Evolutionary conservation across 2,329 filamentous ascomycete species (phyloP).

Genomic region (Fusarium nodosum): DNA sequence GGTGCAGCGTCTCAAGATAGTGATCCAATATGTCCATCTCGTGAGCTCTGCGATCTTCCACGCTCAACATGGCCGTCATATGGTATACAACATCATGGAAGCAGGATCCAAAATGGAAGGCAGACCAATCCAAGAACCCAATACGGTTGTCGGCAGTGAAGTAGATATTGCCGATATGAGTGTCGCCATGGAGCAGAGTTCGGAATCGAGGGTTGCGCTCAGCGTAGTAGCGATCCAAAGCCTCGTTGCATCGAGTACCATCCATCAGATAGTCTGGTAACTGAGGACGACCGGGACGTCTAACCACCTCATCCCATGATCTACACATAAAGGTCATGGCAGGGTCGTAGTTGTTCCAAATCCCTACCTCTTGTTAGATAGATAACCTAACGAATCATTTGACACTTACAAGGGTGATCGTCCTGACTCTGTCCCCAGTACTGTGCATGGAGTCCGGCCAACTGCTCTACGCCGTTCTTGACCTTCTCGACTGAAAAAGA

Average conservation of each 20-base stretch:
- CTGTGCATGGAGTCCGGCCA: conserved; percentile 58
- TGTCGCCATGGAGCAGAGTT: conserved; percentile 60
- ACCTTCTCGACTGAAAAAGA: conserved; percentile 52
- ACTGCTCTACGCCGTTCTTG: conserved; percentile 55
- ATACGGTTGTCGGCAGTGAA: conserved; percentile 53
- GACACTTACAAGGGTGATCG: conserved; percentile 48
- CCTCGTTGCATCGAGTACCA: conserved; percentile 53
- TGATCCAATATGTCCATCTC: conserved; percentile 53
- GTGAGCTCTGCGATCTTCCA: conserved; percentile 57
- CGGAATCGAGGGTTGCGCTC: conserved; percentile 56
- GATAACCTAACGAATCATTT: rapidly evolving
- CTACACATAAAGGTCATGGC: conserved; percentile 54
- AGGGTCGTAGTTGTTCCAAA: conserved; percentile 56
- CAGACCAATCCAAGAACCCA: conserved; percentile 60
- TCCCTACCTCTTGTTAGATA: conserved; percentile 34
- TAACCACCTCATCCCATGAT: conserved; percentile 51
- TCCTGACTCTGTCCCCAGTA: conserved; percentile 52
- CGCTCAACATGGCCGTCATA: conserved; percentile 55
- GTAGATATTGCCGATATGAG: conserved; percentile 61
- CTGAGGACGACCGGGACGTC: conserved; percentile 49
- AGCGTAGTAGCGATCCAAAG: conserved; percentile 55
- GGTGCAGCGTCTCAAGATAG: conserved; percentile 36
- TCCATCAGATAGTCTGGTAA: conserved; percentile 57
- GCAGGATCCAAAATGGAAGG: conserved; percentile 57
- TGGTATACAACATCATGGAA: conserved; percentile 61